Base-by-base conservation (phyloP, 495 filamentous ascomycete genomes). In the Podospora tetraspora region DNA sequence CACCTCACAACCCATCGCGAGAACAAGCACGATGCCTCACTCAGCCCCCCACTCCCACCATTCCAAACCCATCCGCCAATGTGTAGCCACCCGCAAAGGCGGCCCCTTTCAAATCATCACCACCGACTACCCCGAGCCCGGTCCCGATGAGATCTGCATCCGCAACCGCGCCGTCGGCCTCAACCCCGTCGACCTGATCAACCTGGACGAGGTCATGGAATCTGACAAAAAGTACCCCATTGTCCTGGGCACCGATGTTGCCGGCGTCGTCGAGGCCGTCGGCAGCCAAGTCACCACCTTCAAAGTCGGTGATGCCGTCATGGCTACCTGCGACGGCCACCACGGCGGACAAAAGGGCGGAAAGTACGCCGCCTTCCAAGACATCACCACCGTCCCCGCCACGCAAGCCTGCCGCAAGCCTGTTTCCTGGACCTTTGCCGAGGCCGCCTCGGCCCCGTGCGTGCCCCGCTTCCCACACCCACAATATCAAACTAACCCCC, bases 391-490 rank as follows among this genome's bases (percentile, higher is more conserved):
- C 19, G 75, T 80, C 19, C 75, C 77, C 3, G 74, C 77, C 64
- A 62, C 75, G 16, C 77, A 71, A 16, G 77, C 82, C 6, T 77
- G 77, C 4, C 75, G 77, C 68, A 84, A 83, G 64, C 83, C 83
- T 1, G 70, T 25, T 3, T 24, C 16, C 16, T 69, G 72, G 70
- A 68, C 25, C n/a, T 81, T 83, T 66, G 79, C 76, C 62, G 75
- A 83, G 27, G 81, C 83, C 5, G 76, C 79, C 21, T 79, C 82
- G 12, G 70, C 80, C 13, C 77, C 80, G 80, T 83, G 70, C 68
- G 74, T 69, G 21, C 58, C 30, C 12, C 21, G 21, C 21, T n/a
- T n/a, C n/a, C n/a, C n/a, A n/a, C n/a, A n/a, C n/a, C n/a, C n/a
- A n/a, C n/a, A n/a, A n/a, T n/a, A n/a, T n/a, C n/a, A n/a, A n/a